Percentiles rank a stretch among this genome's conserved stretches.
phyloP scores from a whole-genome alignment of 2,329 filamentous ascomycete species.

The Chalaropsis ovoidea region DNA sequence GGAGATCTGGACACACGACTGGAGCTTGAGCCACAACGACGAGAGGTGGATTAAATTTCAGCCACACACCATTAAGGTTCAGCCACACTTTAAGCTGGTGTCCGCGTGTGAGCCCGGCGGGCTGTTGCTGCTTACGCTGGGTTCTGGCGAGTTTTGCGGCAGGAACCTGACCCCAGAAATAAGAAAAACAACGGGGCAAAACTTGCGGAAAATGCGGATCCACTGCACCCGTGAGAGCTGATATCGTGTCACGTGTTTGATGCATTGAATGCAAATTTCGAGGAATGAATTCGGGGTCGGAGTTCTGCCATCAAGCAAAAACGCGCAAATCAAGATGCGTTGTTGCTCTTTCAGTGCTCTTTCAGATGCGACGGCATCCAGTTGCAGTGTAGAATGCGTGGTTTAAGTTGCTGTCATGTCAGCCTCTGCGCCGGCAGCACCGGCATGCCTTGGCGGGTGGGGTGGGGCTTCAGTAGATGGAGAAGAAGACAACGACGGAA shows the following conservation, averaged over 20 bases:
- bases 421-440: not conserved
- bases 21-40: not conserved
- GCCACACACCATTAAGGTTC: too few relatives aligned
- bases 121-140: not conserved
- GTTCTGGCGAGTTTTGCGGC: not conserved
- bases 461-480: not conserved
- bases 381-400: not conserved
- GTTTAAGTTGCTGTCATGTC: not conserved
- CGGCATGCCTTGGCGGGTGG: not conserved
- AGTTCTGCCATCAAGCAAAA: not conserved
- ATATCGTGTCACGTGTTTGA: not conserved
- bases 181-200: too few relatives aligned
- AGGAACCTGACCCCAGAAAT: not conserved
- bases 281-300: not conserved
- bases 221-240: too few relatives aligned
- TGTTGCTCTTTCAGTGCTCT: not conserved
- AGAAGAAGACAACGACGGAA: not conserved
- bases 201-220: not conserved
- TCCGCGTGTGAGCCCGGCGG: not conserved
- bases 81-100: not conserved
- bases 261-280: not conserved
- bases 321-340: not conserved
- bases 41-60: too few relatives aligned
- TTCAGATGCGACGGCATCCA: not conserved
- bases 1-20: conserved; percentile 6